Conservation (phyloP, 345 rosid species). For the Euclidium syriacum region DNA sequence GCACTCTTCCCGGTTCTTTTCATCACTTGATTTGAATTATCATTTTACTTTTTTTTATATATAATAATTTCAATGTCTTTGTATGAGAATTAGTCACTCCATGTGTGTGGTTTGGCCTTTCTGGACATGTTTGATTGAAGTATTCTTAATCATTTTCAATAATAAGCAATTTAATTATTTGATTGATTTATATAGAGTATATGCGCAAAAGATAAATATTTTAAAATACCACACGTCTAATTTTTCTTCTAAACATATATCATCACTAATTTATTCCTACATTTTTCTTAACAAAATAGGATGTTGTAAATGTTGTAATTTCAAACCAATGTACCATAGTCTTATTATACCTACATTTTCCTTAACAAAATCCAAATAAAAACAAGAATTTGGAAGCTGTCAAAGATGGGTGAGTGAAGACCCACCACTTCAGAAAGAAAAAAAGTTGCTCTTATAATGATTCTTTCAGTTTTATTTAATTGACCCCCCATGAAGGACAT, state of each 20-base stretch:
- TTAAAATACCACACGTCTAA: too few relatives aligned
- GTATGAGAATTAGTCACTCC: background rate
- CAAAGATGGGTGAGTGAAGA: background rate
- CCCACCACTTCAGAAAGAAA: slow-evolving; percentile 3
- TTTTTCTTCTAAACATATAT: too few relatives aligned
- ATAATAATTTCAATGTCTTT: slow-evolving; percentile 8
- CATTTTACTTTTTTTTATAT: background rate
- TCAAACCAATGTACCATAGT: too few relatives aligned
- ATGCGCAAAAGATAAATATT: too few relatives aligned
- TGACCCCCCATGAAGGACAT: slow-evolving; percentile 1
- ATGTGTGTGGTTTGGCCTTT: slow-evolving; percentile 20
- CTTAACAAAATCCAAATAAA: background rate
- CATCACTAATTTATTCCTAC: too few relatives aligned
- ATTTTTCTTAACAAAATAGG: too few relatives aligned
- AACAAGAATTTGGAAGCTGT: background rate
- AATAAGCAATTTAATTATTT: background rate
- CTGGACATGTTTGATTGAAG: slow-evolving; percentile 16
- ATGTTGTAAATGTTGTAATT: too few relatives aligned
- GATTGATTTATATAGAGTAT: too few relatives aligned
- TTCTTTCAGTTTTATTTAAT: background rate
- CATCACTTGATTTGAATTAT: background rate
- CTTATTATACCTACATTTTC: too few relatives aligned
- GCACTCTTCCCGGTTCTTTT: background rate
- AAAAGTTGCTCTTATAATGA: background rate
- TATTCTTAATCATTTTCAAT: slow-evolving; percentile 9